These are phyloP conservation scores for Pythium aristosporum DNA, from an alignment of 352 stramenopile genomes.

Conservation along the genomic window DNA sequence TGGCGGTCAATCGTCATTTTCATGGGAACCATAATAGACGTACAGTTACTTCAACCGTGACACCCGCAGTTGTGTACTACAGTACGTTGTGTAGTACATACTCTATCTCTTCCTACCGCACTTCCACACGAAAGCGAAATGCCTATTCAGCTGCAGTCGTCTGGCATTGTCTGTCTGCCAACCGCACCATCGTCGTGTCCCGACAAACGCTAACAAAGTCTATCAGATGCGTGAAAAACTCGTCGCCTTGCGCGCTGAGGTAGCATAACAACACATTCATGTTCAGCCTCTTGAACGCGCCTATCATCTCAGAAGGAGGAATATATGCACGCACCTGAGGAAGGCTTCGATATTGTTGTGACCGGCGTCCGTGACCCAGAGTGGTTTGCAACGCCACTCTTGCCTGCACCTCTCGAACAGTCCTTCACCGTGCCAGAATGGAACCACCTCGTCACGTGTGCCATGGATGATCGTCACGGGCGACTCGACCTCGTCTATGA, in stretches of 20 bases:
- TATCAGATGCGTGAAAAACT: slow-evolving; percentile 81
- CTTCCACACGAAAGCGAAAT: neutral
- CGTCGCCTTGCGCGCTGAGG: slow-evolving; percentile 48
- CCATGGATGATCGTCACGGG: slow-evolving; percentile 98
- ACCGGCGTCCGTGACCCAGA: slow-evolving; percentile 96
- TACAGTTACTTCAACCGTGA: slow-evolving; percentile 1
- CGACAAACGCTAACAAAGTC: slow-evolving; percentile 77
- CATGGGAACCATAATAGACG: slow-evolving; percentile 12
- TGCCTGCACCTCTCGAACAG: slow-evolving; percentile 92
- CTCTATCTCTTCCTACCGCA: neutral
- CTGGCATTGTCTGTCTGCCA: slow-evolving; percentile 23
- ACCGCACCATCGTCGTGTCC: slow-evolving; percentile 53
- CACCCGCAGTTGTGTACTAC: neutral
- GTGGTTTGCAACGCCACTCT: slow-evolving; percentile 94
- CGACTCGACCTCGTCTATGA: slow-evolving; percentile 87
- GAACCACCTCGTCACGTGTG: slow-evolving; percentile 98
- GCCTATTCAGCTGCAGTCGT: neutral
- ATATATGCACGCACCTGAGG: slow-evolving; percentile 53
- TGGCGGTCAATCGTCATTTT: neutral
- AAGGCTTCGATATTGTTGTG: slow-evolving; percentile 99
- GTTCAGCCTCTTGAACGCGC: neutral
- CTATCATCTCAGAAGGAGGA: no score
- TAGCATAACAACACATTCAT: neutral
- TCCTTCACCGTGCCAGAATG: slow-evolving; percentile 96
- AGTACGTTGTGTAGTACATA: neutral